Evolutionary conservation across 495 filamentous ascomycete species (phyloP).

Genomic region (Bryoglossum gracile): DNA sequence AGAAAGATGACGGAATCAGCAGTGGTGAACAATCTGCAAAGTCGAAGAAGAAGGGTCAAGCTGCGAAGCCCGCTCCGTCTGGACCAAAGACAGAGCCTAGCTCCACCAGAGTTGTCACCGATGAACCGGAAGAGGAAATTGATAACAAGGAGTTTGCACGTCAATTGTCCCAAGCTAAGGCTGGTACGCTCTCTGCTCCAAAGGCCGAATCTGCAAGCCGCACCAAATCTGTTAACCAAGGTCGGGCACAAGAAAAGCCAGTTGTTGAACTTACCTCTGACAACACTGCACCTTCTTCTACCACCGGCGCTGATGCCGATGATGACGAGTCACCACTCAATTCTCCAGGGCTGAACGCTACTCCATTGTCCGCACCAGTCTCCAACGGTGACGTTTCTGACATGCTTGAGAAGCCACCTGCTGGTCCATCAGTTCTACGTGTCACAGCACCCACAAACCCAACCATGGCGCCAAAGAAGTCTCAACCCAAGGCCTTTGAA

Average conservation of each 20-base stretch:
- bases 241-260: slow-evolving; percentile 38
- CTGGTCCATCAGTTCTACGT: slow-evolving; percentile 68
- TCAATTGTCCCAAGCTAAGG: slow-evolving; percentile 57
- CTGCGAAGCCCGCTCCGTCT: too few species aligned
- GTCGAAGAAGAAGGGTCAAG: slow-evolving; percentile 32
- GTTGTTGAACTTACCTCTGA: slow-evolving; percentile 19
- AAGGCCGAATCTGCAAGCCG: slow-evolving; percentile 42
- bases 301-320: slow-evolving; percentile 72
- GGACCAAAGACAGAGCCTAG: not conserved
- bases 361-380: slow-evolving; percentile 30
- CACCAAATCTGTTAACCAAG: slow-evolving; percentile 47
- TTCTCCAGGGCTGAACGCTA: slow-evolving; percentile 53
- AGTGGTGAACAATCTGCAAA: slow-evolving; percentile 8
- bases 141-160: slow-evolving; percentile 68
- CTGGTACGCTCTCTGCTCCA: slow-evolving; percentile 48
- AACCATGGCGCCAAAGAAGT: slow-evolving; percentile 55
- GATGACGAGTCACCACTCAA: slow-evolving; percentile 63
- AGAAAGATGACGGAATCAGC: not conserved
- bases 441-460: slow-evolving; percentile 59
- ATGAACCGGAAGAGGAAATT: slow-evolving; percentile 48
- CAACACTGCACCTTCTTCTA: slow-evolving; percentile 55
- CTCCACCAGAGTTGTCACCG: slow-evolving; percentile 25
- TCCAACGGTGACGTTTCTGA: slow-evolving; percentile 61
- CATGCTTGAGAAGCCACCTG: slow-evolving; percentile 70
- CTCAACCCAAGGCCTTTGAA: slow-evolving; percentile 43